Conservation (phyloP, 176 grass and related monocot genomes). For the Cymbopogon citratus region DNA sequence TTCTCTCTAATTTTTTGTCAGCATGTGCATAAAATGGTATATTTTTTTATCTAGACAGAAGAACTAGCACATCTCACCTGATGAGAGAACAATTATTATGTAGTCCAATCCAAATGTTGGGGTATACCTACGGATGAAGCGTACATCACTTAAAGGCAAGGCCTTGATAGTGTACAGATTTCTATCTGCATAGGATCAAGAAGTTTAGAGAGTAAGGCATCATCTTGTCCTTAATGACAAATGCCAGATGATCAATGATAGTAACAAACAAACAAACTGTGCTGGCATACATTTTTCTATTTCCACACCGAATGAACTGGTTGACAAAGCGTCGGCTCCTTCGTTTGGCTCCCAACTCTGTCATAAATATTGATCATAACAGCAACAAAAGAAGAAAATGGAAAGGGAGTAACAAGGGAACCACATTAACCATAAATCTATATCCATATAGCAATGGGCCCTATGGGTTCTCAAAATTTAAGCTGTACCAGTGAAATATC, state of each 20-base stretch:
- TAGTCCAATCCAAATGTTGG: constrained; percentile 78
- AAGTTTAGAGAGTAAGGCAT: constrained; percentile 21
- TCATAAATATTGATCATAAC: constrained; percentile 11
- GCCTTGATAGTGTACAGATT: constrained; percentile 74
- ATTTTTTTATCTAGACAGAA: not conserved
- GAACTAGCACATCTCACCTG: constrained; percentile 53
- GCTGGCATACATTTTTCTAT: constrained; percentile 57
- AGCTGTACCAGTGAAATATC: not conserved
- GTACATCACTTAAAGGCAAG: constrained; percentile 72
- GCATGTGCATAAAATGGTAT: not conserved
- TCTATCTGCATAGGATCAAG: constrained; percentile 58
- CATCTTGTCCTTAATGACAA: not conserved
- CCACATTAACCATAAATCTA: constrained; percentile 1
- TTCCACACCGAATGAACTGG: constrained; percentile 31
- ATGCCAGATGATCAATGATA: not conserved
- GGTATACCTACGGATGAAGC: constrained; percentile 81
- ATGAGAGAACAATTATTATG: constrained; percentile 91
- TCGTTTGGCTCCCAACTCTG: constrained; percentile 73
- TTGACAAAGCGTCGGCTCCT: constrained; percentile 43
- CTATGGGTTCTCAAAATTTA: not conserved
- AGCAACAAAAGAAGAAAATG: not conserved
- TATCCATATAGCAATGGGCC: constrained; percentile 11
- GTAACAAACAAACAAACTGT: not conserved
- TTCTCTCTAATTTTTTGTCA: not conserved
- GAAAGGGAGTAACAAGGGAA: not conserved